Evolutionary conservation across 2,329 filamentous ascomycete species (phyloP), one percentile per base, ranked within the genome.

Genomic region (Xylaria digitata): DNA sequence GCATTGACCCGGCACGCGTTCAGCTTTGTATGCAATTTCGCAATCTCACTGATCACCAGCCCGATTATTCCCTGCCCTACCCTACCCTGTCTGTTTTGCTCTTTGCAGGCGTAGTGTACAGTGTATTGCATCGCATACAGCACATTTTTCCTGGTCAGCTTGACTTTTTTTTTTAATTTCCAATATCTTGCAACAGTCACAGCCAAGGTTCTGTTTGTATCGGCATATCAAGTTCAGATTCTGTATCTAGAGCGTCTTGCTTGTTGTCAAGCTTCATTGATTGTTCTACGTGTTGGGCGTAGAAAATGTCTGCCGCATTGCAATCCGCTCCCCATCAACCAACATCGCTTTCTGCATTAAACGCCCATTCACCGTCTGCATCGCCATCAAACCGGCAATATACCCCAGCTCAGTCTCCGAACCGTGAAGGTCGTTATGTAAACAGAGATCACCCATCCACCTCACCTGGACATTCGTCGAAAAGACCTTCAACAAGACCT

Each of bases 251-350:
- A 34, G 52, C 30, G 52, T 57, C 61, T 53, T 57, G 48, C 64
- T n/a, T 55, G 52, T 48, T 54, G 42, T 46, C 50, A 65, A 48
- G 32, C 26, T 40, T 42, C 37, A 42, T 53, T 50, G 34, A 15
- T 59, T n/a, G n/a, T 67, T 54, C 72, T 75, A 74, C 75, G 75
- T 75, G 70, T 69, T 52, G 55, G 61, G 76, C 75, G 75, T 76
- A 76, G 81, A 85, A 82, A 79, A 89, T 87, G 87, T 87, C 85
- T 80, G 86, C 88, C 82, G 86, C 86, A 74, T 81, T 91, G 77
- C 89, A 90, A 79, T 81, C 86, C 71, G 80, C 84, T 76, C 82
- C 86, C 73, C 86, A 87, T 78, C 85, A 86, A 76, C 80, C 82
- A 72, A 80, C 82, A 69, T 80, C 82, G 70, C 77, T 85, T 72